Conservation (phyloP, 2,329 filamentous ascomycete genomes). For the Botrytis byssoidea region DNA sequence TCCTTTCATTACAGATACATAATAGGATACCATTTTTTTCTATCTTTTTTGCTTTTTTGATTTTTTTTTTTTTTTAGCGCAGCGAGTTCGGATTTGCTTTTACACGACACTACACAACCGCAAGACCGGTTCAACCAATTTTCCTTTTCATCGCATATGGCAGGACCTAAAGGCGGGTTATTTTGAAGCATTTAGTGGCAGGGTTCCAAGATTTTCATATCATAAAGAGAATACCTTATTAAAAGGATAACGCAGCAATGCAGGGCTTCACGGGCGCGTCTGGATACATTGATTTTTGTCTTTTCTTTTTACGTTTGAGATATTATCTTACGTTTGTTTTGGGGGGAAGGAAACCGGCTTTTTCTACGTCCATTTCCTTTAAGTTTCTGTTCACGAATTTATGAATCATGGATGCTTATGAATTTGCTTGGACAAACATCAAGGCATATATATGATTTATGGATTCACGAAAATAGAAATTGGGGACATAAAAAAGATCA, state of each 20-base stretch:
- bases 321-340: conserved; percentile 15
- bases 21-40: conserved; percentile 34
- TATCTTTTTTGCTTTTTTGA: conserved; percentile 39
- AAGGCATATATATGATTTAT: conserved; percentile 29
- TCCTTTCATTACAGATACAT: conserved; percentile 36
- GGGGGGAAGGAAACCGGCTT: conserved; percentile 22
- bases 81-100: conserved; percentile 49
- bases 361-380: conserved; percentile 36
- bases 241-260: conserved; percentile 66
- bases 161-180: conserved; percentile 36
- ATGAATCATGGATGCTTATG: conserved; percentile 27
- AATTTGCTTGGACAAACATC: conserved; percentile 26
- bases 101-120: conserved; percentile 46
- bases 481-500: conserved; percentile 19
- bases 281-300: conserved; percentile 35
- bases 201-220: conserved; percentile 40
- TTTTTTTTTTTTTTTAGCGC: conserved; percentile 41
- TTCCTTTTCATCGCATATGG: conserved; percentile 36
- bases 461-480: conserved; percentile 24
- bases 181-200: conserved; percentile 37
- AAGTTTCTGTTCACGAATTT: conserved; percentile 6
- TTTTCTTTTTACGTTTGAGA: conserved; percentile 31
- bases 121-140: conserved; percentile 39
- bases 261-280: conserved; percentile 48
- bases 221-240: conserved; percentile 37